A percentile compares a stretch with the other conserved stretches of the same genome.
phyloP scores from a whole-genome alignment of 305 asterid species.

The Fraxinus velutina region DNA sequence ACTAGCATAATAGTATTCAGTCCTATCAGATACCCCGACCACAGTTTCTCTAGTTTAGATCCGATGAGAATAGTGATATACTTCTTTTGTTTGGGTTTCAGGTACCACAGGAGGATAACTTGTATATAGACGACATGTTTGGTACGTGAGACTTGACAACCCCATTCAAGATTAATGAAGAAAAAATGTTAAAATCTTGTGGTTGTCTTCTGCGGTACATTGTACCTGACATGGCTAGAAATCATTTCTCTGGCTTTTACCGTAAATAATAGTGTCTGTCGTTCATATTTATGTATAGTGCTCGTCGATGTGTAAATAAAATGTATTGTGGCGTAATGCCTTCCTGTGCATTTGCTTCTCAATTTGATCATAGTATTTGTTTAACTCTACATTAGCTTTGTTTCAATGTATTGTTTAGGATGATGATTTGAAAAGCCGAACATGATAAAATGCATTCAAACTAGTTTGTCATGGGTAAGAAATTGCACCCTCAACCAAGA shows the following conservation, averaged over 20 bases:
- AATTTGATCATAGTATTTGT: not conserved
- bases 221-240: slow-evolving; percentile 6
- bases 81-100: slow-evolving; percentile 12
- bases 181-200: not conserved
- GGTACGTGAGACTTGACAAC: not conserved
- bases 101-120: slow-evolving; percentile 23
- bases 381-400: not conserved
- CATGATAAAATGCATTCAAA: not conserved
- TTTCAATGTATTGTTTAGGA: not conserved
- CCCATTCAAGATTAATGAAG: not conserved
- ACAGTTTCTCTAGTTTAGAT: not conserved
- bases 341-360: not conserved
- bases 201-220: not conserved
- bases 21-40: not conserved
- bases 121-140: slow-evolving; percentile 16
- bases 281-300: slow-evolving; percentile 23
- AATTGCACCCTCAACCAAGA: not conserved
- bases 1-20: not conserved
- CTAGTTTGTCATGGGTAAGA: not conserved
- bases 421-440: not conserved
- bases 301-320: slow-evolving; percentile 24
- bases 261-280: slow-evolving; percentile 16
- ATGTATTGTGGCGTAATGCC: too few relatives aligned
- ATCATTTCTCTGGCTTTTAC: slow-evolving; percentile 19
- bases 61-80: not conserved